phyloP scores from a whole-genome alignment of 495 filamentous ascomycete genomes.

The Xanthoparmelia taractica region DNA sequence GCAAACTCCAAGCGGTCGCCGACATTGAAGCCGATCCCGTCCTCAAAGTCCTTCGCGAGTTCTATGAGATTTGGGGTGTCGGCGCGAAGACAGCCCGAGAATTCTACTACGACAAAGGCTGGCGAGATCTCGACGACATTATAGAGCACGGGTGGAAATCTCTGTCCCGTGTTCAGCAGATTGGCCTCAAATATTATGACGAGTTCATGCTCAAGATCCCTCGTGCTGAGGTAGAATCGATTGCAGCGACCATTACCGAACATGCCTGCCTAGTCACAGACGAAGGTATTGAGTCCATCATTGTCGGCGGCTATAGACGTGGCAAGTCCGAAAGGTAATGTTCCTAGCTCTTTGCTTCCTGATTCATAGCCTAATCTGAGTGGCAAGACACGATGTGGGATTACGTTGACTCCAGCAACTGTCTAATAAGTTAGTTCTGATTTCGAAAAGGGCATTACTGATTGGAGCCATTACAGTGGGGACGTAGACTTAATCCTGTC shows the following conservation, averaged over 20 bases:
- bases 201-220: constrained; percentile 70
- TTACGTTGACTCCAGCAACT: neutral
- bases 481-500: constrained; percentile 85
- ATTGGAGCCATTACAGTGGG: constrained; percentile 33
- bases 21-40: constrained; percentile 56
- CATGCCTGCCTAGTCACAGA: constrained; percentile 51
- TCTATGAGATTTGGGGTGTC: constrained; percentile 84
- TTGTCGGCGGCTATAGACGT: constrained; percentile 80
- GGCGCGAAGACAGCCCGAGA: constrained; percentile 74
- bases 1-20: constrained; percentile 52
- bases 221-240: constrained; percentile 63
- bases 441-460: neutral
- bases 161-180: constrained; percentile 76
- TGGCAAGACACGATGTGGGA: neutral
- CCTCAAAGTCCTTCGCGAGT: constrained; percentile 55
- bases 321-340: constrained; percentile 52
- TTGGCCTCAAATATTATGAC: constrained; percentile 88
- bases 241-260: constrained; percentile 50
- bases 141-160: constrained; percentile 72
- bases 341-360: neutral
- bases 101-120: constrained; percentile 71
- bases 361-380: neutral
- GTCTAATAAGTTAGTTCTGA: no score
- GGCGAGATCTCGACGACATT: constrained; percentile 74
- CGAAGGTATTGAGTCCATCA: constrained; percentile 56